These are phyloP conservation scores for Brassica napus DNA, from an alignment of 345 rosid genomes.

Conservation along the genomic window Da-Ae NC_063445.1:31730001-31730500, in stretches of 20 bases:
- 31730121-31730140: no score
- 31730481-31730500: constrained; percentile 27
- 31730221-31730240: background rate
- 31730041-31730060: no score
- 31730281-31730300: constrained; percentile 26
- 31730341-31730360: constrained; percentile 11
- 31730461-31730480: constrained; percentile 33
- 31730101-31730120: no score
- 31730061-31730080: no score
- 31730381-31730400: constrained; percentile 11
- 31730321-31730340: constrained; percentile 1
- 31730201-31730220: background rate
- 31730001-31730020: no score
- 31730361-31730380: constrained; percentile 9
- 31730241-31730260: background rate
- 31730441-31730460: constrained; percentile 15
- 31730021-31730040: no score
- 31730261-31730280: background rate
- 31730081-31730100: no score
- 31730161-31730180: background rate
- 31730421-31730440: constrained; percentile 32
- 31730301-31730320: background rate
- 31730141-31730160: background rate
- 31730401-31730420: constrained; percentile 9
- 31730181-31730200: background rate